phyloP scores from a whole-genome alignment of 352 stramenopile genomes.

The Globisporangium perplexum region DNA sequence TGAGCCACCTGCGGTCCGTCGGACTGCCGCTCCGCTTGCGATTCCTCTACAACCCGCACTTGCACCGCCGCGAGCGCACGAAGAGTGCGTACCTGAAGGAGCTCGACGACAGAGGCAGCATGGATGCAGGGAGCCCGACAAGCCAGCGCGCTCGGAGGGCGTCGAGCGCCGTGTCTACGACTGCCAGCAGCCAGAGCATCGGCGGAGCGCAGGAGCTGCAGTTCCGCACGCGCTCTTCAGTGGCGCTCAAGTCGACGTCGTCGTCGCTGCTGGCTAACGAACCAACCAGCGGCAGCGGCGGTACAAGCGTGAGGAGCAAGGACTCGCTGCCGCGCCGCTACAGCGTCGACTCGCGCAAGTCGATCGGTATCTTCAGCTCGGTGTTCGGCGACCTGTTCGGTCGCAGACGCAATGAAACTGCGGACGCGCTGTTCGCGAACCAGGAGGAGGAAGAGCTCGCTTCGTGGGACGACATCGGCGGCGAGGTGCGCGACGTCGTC shows the following conservation, averaged over 20 bases:
- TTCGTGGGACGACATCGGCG: constrained; percentile 66
- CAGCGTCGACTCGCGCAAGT: constrained; percentile 46
- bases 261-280: not conserved
- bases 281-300: not conserved
- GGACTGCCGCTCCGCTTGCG: constrained; percentile 53
- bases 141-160: constrained; percentile 7
- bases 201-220: constrained; percentile 1
- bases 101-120: constrained; percentile 7
- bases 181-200: not conserved
- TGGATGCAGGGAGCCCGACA: constrained; percentile 14
- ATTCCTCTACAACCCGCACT: constrained; percentile 58
- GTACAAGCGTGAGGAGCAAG: not conserved
- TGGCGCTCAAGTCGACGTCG: not conserved
- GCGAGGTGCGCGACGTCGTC: constrained; percentile 51
- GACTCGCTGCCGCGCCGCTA: constrained; percentile 29
- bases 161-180: constrained; percentile 7
- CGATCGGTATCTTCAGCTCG: constrained; percentile 43
- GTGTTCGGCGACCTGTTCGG: constrained; percentile 76
- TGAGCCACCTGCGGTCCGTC: constrained; percentile 40
- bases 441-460: constrained; percentile 36
- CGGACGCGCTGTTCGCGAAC: constrained; percentile 33
- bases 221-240: constrained; percentile 6
- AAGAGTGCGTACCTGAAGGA: constrained; percentile 16
- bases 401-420: constrained; percentile 43
- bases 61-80: constrained; percentile 23